Percentiles rank a stretch among this genome's conserved stretches.
phyloP scores from a whole-genome alignment of 2,329 filamentous ascomycete species.

The Ilyonectria mors-panacis region DNA sequence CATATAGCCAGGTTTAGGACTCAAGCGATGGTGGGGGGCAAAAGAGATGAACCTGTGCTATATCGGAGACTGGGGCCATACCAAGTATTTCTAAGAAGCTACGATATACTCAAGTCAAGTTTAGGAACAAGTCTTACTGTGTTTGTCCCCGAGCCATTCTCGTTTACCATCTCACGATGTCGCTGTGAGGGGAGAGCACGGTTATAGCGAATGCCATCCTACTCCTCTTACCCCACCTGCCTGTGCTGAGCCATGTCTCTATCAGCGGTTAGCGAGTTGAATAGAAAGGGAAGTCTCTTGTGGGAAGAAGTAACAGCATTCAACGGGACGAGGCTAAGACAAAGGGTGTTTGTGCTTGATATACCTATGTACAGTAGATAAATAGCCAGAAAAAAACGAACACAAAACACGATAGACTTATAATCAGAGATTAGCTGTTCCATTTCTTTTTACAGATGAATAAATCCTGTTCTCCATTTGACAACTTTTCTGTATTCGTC shows the following conservation, averaged over 20 bases:
- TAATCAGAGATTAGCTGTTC: neutral
- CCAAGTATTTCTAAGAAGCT: too few species aligned
- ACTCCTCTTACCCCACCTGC: too few species aligned
- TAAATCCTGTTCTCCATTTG: neutral
- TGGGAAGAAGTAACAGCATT: too few species aligned
- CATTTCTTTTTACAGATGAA: neutral
- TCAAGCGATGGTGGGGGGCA: neutral
- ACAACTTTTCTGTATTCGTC: conserved; percentile 26
- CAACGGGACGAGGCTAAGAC: neutral
- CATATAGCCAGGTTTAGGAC: neutral
- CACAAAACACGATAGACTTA: too few species aligned
- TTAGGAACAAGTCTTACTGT: neutral
- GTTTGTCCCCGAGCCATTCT: too few species aligned
- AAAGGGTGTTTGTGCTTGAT: neutral
- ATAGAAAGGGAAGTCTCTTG: too few species aligned
- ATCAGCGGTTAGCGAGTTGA: too few species aligned
- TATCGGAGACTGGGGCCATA: neutral
- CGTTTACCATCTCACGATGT: neutral
- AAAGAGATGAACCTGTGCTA: neutral
- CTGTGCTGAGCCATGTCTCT: too few species aligned
- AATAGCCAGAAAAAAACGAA: too few species aligned
- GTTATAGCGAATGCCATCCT: too few species aligned
- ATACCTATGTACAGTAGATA: too few species aligned
- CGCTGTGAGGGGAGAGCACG: neutral
- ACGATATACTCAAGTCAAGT: neutral